phyloP scores from a whole-genome alignment of 2,329 filamentous ascomycete species.

The Helotiales sp. region DNA sequence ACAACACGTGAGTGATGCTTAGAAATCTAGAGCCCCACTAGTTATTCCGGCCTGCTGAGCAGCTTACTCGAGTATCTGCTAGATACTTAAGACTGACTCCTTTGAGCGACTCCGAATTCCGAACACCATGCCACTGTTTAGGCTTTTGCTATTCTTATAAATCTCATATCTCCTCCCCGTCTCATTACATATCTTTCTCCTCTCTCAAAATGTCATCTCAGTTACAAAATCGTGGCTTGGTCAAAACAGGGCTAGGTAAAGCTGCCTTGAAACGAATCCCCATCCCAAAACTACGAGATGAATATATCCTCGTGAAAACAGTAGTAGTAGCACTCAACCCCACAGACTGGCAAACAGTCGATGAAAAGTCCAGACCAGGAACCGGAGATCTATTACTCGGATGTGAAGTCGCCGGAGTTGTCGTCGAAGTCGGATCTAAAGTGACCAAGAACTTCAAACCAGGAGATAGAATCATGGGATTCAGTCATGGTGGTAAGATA shows the following conservation, averaged over 20 bases:
- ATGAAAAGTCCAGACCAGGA: conserved; percentile 17
- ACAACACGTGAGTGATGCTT: too few species aligned
- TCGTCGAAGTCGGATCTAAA: conserved; percentile 19
- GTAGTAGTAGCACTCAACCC: conserved; percentile 32
- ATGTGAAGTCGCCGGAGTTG: conserved; percentile 25
- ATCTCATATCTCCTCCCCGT: neutral
- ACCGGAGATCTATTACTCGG: conserved; percentile 14
- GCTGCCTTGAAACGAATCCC: conserved; percentile 1
- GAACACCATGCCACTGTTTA: too few species aligned
- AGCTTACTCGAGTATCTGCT: too few species aligned
- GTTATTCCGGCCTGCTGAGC: too few species aligned
- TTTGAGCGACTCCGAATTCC: too few species aligned
- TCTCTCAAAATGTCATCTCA: conserved; percentile 1
- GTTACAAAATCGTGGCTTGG: conserved; percentile 6
- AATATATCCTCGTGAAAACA: conserved; percentile 28
- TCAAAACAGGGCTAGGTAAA: conserved; percentile 7
- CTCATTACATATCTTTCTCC: neutral
- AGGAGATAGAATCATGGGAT: conserved; percentile 24
- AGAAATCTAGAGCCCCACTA: too few species aligned
- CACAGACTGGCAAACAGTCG: conserved; percentile 29
- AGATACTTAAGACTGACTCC: too few species aligned
- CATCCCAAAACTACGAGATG: conserved; percentile 14
- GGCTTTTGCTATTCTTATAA: too few species aligned
- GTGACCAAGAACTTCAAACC: conserved; percentile 23
- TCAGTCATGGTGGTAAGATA: conserved; percentile 23